Evolutionary conservation across 768 basidiomycete genomes (phyloP), one percentile per base, ranked within the genome.

Genomic region (Hortiboletus flavorubellus): DNA sequence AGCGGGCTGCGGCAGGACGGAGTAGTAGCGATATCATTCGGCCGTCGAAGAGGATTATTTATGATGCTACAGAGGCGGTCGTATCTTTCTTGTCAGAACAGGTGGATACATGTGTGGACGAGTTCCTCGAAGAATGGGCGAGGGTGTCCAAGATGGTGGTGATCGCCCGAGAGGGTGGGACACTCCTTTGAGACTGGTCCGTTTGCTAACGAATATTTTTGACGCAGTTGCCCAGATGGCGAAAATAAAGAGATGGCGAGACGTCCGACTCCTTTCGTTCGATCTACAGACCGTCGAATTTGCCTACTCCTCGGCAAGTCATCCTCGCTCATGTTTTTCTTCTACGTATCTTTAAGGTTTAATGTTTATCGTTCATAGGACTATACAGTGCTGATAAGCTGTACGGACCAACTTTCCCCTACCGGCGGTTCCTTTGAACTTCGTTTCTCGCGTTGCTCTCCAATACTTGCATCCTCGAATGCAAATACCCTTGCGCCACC

Each of bases 211-310:
- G 30, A 33, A 15, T 5, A 23, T 37, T 46, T 2, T 50, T 33
- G 49, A 16, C 46, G 4, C 53, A 92, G 93, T 95, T 39, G 89
- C 87, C 6, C 86, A 89, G 67, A 89, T 95, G 85, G 81, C 89
- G 15, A 85, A 86, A 60, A 78, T 80, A 56, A 82, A 80, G 55
- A 77, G 76, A 30, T 93, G 89, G 86, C 72, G 73, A 21, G 91
- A 89, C 63, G 83, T 96, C 18, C 81, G 82, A n/a, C 73, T 96
- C 49, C 78, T 94, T 55, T 92, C 90, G 5, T 96, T 96, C 69
- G 92, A 96, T 69, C 74, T 96, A 15, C 92, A 92, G 64, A 93
- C 91, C 0, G 93, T 94, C n/a, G 87, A 93, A 63, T 89, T 96
- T 65, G 83, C 84, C 2, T 95, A 95, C 67, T 81, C 87, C 10